phyloP scores from a whole-genome alignment of 1,284 basidiomycete genomes.

The Neolentinus lepideus region DNA sequence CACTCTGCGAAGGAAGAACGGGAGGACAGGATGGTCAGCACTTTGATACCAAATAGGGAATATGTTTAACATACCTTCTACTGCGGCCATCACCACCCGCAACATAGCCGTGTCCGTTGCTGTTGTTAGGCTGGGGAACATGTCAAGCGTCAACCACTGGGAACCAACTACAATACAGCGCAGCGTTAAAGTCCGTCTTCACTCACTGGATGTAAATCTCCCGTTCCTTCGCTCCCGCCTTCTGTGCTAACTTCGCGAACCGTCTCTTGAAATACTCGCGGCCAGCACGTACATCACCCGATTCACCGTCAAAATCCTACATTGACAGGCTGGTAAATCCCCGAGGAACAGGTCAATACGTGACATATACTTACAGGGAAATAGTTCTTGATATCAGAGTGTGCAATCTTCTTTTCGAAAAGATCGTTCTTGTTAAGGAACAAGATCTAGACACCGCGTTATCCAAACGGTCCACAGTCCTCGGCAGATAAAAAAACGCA shows the following conservation, averaged over 20 bases:
- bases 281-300: slow-evolving; percentile 65
- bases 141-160: slow-evolving; percentile 3
- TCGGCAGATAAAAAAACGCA: slow-evolving; percentile 25
- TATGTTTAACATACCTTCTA: slow-evolving; percentile 60
- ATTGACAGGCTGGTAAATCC: background rate
- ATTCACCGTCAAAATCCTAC: slow-evolving; percentile 73
- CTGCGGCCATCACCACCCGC: slow-evolving; percentile 89
- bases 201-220: slow-evolving; percentile 89
- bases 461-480: slow-evolving; percentile 2
- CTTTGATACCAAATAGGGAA: slow-evolving; percentile 5
- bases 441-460: slow-evolving; percentile 53
- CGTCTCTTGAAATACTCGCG: slow-evolving; percentile 88
- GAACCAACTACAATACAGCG: background rate
- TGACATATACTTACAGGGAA: slow-evolving; percentile 59
- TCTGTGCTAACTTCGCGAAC: slow-evolving; percentile 79
- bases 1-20: slow-evolving; percentile 47
- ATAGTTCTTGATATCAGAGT: slow-evolving; percentile 79
- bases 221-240: slow-evolving; percentile 77
- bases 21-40: slow-evolving; percentile 10
- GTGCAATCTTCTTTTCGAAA: slow-evolving; percentile 74
- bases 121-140: slow-evolving; percentile 67
- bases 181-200: background rate
- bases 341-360: slow-evolving; percentile 5
- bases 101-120: slow-evolving; percentile 92
- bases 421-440: slow-evolving; percentile 92